Evolutionary conservation across 257 asterid species (phyloP).

Genomic region (Rehmannia glutinosa): DNA sequence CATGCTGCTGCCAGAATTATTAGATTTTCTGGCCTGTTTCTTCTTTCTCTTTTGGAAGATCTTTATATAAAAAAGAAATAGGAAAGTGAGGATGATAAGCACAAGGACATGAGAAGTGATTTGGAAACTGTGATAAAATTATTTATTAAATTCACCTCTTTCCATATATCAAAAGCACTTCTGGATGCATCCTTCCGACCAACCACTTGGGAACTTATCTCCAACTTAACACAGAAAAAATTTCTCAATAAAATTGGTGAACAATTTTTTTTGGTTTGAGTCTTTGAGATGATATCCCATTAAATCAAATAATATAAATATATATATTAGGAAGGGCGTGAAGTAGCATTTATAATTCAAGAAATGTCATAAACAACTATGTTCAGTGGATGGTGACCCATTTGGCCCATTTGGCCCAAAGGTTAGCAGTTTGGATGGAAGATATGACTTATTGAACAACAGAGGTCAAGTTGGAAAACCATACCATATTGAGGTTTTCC

Average conservation of each 20-base stretch:
- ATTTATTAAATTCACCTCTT: slow-evolving; percentile 57
- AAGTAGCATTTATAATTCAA: neutral
- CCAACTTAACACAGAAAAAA: slow-evolving; percentile 48
- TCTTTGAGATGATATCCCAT: neutral
- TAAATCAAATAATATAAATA: slow-evolving; percentile 9
- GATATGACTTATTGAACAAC: slow-evolving; percentile 6
- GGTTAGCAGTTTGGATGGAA: slow-evolving; percentile 16
- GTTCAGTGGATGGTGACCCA: slow-evolving; percentile 3
- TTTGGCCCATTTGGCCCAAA: slow-evolving; percentile 11
- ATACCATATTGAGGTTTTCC: slow-evolving; percentile 77
- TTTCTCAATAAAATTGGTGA: slow-evolving; percentile 16
- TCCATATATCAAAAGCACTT: slow-evolving; percentile 94
- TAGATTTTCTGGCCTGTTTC: slow-evolving; percentile 47
- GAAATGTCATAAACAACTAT: slow-evolving; percentile 1
- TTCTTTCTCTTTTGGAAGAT: slow-evolving; percentile 76
- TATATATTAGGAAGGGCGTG: neutral
- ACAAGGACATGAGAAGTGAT: slow-evolving; percentile 5
- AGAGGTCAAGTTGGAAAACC: slow-evolving; percentile 16
- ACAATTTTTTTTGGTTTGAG: slow-evolving; percentile 5
- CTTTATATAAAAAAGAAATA: slow-evolving; percentile 34
- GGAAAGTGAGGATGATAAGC: neutral
- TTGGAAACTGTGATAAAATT: slow-evolving; percentile 16
- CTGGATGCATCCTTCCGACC: slow-evolving; percentile 79
- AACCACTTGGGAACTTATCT: slow-evolving; percentile 89
- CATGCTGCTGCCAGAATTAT: slow-evolving; percentile 31